Percentiles rank a stretch among this genome's conserved stretches.
Evolutionary conservation across 768 basidiomycete species (phyloP).

Genomic region (Filobasidium floriforme): DNA sequence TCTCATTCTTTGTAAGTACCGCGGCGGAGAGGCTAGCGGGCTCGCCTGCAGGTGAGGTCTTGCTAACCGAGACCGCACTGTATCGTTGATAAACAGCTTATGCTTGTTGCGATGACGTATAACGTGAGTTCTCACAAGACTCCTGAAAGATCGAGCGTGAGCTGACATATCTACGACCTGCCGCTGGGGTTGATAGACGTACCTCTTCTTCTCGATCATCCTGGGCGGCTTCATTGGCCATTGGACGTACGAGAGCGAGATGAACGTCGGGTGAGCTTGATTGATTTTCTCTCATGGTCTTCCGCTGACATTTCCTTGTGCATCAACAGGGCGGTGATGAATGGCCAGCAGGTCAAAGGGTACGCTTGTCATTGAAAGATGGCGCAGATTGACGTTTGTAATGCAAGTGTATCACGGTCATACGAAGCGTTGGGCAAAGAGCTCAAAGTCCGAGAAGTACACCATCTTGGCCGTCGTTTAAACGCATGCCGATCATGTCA

Average conservation of each 20-base stretch:
- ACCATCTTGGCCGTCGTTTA: too few relatives aligned
- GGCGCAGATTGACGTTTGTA: too few relatives aligned
- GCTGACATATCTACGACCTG: neutral
- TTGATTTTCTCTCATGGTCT: neutral
- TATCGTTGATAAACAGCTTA: conserved; percentile 40
- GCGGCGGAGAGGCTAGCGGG: neutral
- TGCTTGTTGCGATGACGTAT: conserved; percentile 96
- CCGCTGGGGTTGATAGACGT: conserved; percentile 54
- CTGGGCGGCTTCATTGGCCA: conserved; percentile 76
- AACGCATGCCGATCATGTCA: too few relatives aligned
- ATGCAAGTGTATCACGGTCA: too few relatives aligned
- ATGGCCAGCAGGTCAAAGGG: conserved; percentile 5
- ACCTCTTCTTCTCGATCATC: conserved; percentile 74
- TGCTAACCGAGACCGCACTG: neutral
- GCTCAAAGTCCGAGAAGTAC: too few relatives aligned
- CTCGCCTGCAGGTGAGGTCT: neutral
- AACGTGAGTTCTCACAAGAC: conserved; percentile 52
- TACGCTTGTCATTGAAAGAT: conserved; percentile 15
- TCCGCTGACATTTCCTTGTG: neutral
- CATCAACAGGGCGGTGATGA: conserved; percentile 7
- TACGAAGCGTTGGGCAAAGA: too few relatives aligned
- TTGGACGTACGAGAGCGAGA: conserved; percentile 61
- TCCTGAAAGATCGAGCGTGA: neutral
- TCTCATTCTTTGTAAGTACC: conserved; percentile 41
- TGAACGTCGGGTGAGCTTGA: conserved; percentile 53